These are phyloP conservation scores for Chamaenerion angustifolium DNA, from an alignment of 345 rosid genomes.

Conservation along the genomic window DNA sequence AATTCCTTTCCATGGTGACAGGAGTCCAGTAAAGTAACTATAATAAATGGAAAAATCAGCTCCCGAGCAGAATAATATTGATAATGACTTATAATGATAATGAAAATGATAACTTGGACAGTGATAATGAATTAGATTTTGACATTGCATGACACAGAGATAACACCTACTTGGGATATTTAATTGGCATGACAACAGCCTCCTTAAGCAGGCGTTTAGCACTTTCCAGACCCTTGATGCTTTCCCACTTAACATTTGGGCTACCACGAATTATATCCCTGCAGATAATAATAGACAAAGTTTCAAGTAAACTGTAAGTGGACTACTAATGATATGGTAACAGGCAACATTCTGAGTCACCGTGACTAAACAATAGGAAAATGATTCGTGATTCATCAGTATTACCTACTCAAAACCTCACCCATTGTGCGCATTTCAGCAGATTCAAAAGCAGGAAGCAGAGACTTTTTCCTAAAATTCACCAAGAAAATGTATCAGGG, in stretches of 20 bases:
- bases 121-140: too few species aligned
- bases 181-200: conserved; percentile 99
- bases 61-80: background rate
- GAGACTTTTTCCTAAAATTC: conserved; percentile 47
- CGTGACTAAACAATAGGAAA: background rate
- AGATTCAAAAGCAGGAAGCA: conserved; percentile 84
- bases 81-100: background rate
- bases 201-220: conserved; percentile 88
- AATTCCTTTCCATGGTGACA: conserved; percentile 99
- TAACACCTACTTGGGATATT: conserved; percentile 77
- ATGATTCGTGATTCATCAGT: background rate
- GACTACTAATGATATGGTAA: background rate
- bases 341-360: background rate
- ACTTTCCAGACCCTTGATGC: conserved; percentile 77
- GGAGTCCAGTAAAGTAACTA: conserved; percentile 89
- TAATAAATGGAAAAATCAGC: conserved; percentile 7
- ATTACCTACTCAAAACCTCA: conserved; percentile 80
- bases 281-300: conserved; percentile 5
- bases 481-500: background rate
- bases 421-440: conserved; percentile 75
- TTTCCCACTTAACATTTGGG: conserved; percentile 92
- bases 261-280: conserved; percentile 94
- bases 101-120: background rate
- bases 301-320: background rate
- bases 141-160: background rate